Evolutionary conservation across 495 filamentous ascomycete genomes (phyloP).

Genomic region (Xanthoparmelia taractica): DNA sequence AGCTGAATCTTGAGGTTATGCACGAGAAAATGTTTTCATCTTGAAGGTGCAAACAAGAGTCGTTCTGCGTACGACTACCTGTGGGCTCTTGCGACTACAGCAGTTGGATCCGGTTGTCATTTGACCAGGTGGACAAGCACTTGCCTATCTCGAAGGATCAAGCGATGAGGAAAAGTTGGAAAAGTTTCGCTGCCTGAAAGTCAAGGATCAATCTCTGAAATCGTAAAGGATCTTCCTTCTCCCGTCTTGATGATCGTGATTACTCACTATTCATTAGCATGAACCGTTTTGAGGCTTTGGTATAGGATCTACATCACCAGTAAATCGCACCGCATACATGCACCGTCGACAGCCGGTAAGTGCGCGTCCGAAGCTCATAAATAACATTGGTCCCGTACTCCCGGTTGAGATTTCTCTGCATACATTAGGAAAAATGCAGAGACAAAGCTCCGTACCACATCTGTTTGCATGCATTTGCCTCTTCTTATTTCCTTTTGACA

Average conservation of each 20-base stretch:
- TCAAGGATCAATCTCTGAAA: no score
- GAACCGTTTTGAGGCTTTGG: background rate
- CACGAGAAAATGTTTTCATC: no score
- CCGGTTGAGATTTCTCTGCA: background rate
- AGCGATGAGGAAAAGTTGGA: background rate
- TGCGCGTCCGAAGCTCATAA: no score
- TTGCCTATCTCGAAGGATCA: background rate
- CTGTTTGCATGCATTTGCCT: background rate
- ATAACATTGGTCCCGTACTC: background rate
- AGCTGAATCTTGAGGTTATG: no score
- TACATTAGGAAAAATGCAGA: background rate
- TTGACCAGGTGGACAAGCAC: background rate
- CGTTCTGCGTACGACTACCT: no score
- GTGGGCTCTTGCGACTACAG: no score
- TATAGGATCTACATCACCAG: background rate
- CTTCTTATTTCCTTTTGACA: background rate
- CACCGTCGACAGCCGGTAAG: background rate
- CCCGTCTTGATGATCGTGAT: no score
- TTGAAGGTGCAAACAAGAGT: no score
- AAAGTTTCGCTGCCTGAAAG: background rate
- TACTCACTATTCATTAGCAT: no score
- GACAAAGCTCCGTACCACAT: background rate
- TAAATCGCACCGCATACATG: background rate
- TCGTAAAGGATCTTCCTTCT: no score
- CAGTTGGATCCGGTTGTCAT: no score